These are phyloP conservation scores for Metschnikowia shivogae DNA, from an alignment of 805 yeast genomes.

Conservation along the genomic window DNA sequence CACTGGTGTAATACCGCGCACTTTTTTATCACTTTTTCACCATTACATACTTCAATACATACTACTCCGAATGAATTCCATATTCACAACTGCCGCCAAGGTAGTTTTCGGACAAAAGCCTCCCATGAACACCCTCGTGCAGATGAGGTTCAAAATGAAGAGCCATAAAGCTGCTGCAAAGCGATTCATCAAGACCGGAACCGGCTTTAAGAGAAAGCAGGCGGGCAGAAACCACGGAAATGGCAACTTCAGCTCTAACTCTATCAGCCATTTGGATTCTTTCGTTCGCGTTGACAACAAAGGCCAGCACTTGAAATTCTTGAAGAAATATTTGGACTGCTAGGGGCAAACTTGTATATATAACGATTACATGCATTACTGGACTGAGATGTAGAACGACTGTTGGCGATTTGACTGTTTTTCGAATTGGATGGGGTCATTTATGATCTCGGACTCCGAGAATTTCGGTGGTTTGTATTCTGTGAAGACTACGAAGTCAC, in stretches of 20 bases:
- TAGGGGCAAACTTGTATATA: constrained; percentile 3
- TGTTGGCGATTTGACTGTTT: neutral
- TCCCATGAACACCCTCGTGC: constrained; percentile 25
- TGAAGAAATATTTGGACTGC: constrained; percentile 45
- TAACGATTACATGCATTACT: constrained; percentile 1
- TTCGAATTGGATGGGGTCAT: too few relatives aligned
- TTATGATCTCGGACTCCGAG: too few relatives aligned
- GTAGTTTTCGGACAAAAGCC: constrained; percentile 19
- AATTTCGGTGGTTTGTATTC: too few relatives aligned
- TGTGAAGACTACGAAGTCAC: too few relatives aligned
- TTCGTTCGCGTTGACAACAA: constrained; percentile 48
- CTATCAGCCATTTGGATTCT: constrained; percentile 56
- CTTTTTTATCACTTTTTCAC: constrained; percentile 1
- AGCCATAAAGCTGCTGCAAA: constrained; percentile 86
- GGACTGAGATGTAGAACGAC: neutral
- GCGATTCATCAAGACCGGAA: constrained; percentile 75
- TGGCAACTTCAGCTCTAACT: constrained; percentile 73
- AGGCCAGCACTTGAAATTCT: constrained; percentile 56
- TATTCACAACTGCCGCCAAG: constrained; percentile 16
- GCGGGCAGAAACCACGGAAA: constrained; percentile 93
- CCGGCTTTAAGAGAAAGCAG: constrained; percentile 51
- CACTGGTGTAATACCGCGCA: constrained; percentile 1
- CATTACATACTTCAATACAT: neutral
- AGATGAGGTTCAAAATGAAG: constrained; percentile 51
- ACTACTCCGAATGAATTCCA: constrained; percentile 13